Evolutionary conservation across 345 rosid species (phyloP), one percentile per base, ranked within the genome.

Genomic region (Excoecaria cochinchinensis): DNA sequence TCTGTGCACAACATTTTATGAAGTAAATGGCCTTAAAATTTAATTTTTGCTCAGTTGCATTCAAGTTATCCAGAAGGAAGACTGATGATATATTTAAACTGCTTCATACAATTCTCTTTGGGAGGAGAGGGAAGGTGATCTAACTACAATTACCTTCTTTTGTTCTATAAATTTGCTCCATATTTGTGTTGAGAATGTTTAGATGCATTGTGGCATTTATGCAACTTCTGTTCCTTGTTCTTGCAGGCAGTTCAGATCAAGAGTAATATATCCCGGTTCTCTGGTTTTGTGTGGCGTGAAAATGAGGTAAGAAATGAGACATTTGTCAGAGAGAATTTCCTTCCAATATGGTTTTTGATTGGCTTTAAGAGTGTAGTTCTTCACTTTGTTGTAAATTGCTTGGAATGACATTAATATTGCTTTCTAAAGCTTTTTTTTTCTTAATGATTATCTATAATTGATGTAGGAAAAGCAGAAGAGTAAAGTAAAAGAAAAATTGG

Each of bases 271-370:
- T 84, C 89, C 36, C 88, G 90, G 62, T 95, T 95, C 80, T 93
- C 99, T 83, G 99, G 99, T 69, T 95, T 85, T 84, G 91, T 84
- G 44, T 93, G 97, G 99, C 94, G 81, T 74, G 94, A 86, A 70
- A 85, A 95, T 81, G 97, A 91, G 98, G 99, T 95, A 81, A 70
- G 59, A 44, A 3, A 53, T 17, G 17, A 48, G 40, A 57, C 56
- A 61, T 13, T 46, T 70, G 48, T 56, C 39, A 70, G 53, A 8
- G 59, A 63, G 12, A 25, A 36, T 38, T 16, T 52, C 19, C 16
- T 56, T 61, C 68, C 5, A 3, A 3, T 53, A 24, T 48, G 39
- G 13, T 66, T 48, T 48, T 15, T 22, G 70, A 13, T 15, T 57
- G 25, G 50, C 48, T 17, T 76, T 11, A 52, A 70, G 69, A 24